phyloP scores from a whole-genome alignment of 805 yeast genomes.

The Yarrowia sp. region DNA sequence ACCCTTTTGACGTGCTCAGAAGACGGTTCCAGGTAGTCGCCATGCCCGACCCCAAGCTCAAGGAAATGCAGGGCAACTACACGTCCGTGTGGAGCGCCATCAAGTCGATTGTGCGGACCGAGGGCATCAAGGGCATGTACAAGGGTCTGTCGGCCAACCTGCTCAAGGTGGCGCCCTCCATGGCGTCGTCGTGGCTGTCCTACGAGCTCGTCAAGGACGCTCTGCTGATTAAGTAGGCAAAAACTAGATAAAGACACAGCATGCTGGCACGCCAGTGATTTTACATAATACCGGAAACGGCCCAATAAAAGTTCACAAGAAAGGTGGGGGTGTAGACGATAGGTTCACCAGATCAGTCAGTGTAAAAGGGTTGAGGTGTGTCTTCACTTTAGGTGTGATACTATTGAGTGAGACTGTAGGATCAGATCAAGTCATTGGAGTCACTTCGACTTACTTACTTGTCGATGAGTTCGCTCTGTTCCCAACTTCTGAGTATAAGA shows the following conservation, averaged over 20 bases:
- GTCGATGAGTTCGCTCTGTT: too few relatives aligned
- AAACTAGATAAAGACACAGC: conserved; percentile 19
- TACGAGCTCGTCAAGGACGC: conserved; percentile 72
- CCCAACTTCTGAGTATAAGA: too few relatives aligned
- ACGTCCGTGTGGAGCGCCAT: conserved; percentile 78
- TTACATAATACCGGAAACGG: too few relatives aligned
- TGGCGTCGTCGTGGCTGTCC: conserved; percentile 95
- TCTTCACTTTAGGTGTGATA: too few relatives aligned
- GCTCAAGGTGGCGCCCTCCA: conserved; percentile 89
- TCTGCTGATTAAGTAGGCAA: conserved; percentile 29
- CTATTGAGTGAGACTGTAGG: too few relatives aligned
- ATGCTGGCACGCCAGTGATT: background rate
- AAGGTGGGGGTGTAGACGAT: too few relatives aligned
- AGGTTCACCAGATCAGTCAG: too few relatives aligned
- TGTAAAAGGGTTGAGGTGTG: too few relatives aligned
- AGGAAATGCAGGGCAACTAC: conserved; percentile 56
- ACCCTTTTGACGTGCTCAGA: conserved; percentile 88
- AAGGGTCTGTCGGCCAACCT: conserved; percentile 71
- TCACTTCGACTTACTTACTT: too few relatives aligned
- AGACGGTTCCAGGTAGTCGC: conserved; percentile 90
- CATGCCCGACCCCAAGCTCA: conserved; percentile 69
- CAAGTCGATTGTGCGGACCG: conserved; percentile 67
- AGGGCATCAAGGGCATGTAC: conserved; percentile 81
- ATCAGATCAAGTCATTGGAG: too few relatives aligned
- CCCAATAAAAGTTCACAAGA: too few relatives aligned